Evolutionary conservation across 345 rosid species (phyloP).

Genomic region (Eucalyptus pauciflora): DNA sequence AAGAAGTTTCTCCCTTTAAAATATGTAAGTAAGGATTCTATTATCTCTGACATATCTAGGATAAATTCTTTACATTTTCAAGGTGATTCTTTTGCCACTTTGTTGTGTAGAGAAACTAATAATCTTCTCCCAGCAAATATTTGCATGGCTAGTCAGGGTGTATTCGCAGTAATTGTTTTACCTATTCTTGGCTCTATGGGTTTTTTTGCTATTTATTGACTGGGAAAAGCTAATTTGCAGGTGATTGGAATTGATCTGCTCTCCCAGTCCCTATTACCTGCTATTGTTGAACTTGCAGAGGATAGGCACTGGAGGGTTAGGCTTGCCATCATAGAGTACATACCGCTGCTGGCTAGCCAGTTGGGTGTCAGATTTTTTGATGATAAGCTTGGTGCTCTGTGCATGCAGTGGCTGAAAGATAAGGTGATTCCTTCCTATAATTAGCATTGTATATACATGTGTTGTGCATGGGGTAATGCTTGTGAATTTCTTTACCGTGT

Average conservation of each 20-base stretch:
- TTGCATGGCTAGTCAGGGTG: not conserved
- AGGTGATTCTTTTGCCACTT: not conserved
- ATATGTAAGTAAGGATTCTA: not conserved
- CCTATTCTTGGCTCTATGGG: not conserved
- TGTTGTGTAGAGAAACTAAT: not conserved
- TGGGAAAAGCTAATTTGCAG: conserved; percentile 18
- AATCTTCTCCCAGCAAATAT: not conserved
- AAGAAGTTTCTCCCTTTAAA: not conserved
- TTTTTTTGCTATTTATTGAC: not conserved
- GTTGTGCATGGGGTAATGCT: not conserved
- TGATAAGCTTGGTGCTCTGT: conserved; percentile 83
- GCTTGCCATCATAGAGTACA: conserved; percentile 92
- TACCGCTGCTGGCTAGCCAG: conserved; percentile 88
- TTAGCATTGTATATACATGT: not conserved
- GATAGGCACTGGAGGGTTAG: conserved; percentile 97
- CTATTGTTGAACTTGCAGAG: conserved; percentile 97
- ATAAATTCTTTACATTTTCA: not conserved
- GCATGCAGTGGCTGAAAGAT: conserved; percentile 98
- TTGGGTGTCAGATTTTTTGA: conserved; percentile 89
- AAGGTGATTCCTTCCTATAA: conserved; percentile 32
- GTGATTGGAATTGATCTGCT: conserved; percentile 94
- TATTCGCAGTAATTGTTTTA: not conserved
- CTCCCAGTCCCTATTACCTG: conserved; percentile 85
- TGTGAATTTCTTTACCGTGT: not conserved
- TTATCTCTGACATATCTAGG: not conserved